Base-by-base conservation (phyloP, 345 rosid species). In the Sapria himalayana region DNA sequence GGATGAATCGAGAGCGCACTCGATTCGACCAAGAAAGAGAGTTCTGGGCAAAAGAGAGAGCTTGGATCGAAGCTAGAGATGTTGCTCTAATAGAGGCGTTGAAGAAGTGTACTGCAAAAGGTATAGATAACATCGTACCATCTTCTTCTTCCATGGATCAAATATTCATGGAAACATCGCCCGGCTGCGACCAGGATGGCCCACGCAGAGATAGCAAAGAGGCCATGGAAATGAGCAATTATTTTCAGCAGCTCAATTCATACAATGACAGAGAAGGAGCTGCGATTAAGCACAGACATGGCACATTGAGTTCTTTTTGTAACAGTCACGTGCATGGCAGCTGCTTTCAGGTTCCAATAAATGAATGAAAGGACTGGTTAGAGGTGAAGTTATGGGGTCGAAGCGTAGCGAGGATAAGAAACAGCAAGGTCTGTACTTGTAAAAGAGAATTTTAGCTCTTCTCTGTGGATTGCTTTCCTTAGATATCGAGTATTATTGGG, bases 1-100 rank as follows among this genome's bases (percentile, higher is more conserved):
- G 78, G 78, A 57, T 60, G 57, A 62, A 49, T 51, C 59, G 54
- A 53, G 82, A 64, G 56, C 13, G 40, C 27, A 59, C 68, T 10
- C 65, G 69, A 17, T 55, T 65, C 14, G 63, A 67, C 2, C 57
- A 36, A 7, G 68, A 59, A 33, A 74, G 58, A 11, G 68, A 58
- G 16, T 37, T 51, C 20, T 67, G 78, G 82, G 75, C 68, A 4
- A 67, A 60, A 22, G 66, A 71, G 46, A 60, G 66, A 44, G 69
- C 60, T 25, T 59, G 70, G 72, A 46, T 73, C 7, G 72, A 70
- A 56, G 65, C 72, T 39, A 55, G 81, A 6, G 81, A 70, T 31
- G 46, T 51, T 24, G 49, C 64, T 4, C 39, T 70, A 14, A 54
- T 73, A 61, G 72, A 67, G 20, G 56, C 60, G 17, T 25, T 70